phyloP scores from a whole-genome alignment of 164 flowering plant species.

The Nymphaea thermarum region DNA sequence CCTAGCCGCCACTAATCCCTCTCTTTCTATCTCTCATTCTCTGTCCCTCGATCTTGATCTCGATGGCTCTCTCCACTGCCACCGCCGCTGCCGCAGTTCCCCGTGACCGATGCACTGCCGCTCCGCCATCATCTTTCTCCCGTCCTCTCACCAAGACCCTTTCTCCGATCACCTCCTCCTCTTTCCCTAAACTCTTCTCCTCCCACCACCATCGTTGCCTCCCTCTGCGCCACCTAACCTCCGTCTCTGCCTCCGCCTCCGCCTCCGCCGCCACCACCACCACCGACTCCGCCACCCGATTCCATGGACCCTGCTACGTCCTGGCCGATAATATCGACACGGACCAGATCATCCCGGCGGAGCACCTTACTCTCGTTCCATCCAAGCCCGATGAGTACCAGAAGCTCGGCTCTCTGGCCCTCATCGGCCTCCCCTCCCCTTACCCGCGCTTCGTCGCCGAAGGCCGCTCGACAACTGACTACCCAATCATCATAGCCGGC shows the following conservation, averaged over 20 bases:
- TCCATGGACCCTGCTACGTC: constrained; percentile 90
- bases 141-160: background rate
- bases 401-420: constrained; percentile 82
- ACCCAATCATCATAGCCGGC: constrained; percentile 68
- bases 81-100: background rate
- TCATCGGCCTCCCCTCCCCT: constrained; percentile 59
- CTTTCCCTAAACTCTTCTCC: background rate
- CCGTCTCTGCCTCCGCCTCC: constrained; percentile 12
- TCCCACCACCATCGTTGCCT: background rate
- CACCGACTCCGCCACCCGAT: constrained; percentile 20
- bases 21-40: background rate
- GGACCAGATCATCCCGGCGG: constrained; percentile 97
- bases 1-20: too few relatives aligned
- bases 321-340: constrained; percentile 94
- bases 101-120: background rate
- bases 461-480: constrained; percentile 35
- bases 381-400: constrained; percentile 87
- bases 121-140: background rate
- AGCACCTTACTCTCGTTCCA: constrained; percentile 89
- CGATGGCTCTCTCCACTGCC: background rate
- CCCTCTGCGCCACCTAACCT: background rate
- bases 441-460: constrained; percentile 65
- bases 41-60: background rate
- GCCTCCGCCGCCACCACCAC: constrained; percentile 5
- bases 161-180: background rate